Evolutionary conservation across 768 basidiomycete species (phyloP), one percentile per base, ranked within the genome.

Genomic region (Suillus subluteus): DNA sequence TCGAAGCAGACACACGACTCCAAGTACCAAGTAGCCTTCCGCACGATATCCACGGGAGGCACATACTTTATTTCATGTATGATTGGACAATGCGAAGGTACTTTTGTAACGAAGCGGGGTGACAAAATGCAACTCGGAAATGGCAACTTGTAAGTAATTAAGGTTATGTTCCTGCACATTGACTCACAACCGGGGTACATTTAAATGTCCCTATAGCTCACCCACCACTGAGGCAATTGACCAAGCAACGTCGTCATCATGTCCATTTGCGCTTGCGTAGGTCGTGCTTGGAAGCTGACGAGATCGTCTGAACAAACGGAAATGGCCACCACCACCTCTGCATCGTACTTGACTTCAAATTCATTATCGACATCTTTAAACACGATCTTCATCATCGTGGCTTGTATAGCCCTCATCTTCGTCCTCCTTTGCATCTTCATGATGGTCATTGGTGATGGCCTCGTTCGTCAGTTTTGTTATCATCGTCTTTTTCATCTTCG

Each of bases 271-370:
- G 18, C 23, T 38, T 41, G 40, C 6, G 40, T 21, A 18, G 58
- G 58, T 21, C 16, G 58, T 41, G 40, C 26, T 41, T 30, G 58
- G 16, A 59, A 59, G 58, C 26, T 41, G 40, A 11, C 16, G 16
- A 38, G 23, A 59, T 59, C 23, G 9, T 59, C 16, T 16, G 58
- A 59, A 13, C 58, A 59, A 11, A 59, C 58, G 15, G 58, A 40
- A 26, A 59, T 26, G 18, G 41, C 6, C 16, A 59, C 5, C 16
- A 21, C 40, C 26, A 41, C 16, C 5, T 15, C 11, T n/a, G 23
- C 9, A 30, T 59, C 26, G 38, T 41, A 40, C 23, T 40, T 23
- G 15, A 41, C 23, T 41, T 38, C 58, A 15, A 40, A 40, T 18
- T 26, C 23, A 26, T 40, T 7, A 8, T 32, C 54, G 11, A 9